Conservation (phyloP, 306 rosid species). For the Alnus glutinosa region DNA sequence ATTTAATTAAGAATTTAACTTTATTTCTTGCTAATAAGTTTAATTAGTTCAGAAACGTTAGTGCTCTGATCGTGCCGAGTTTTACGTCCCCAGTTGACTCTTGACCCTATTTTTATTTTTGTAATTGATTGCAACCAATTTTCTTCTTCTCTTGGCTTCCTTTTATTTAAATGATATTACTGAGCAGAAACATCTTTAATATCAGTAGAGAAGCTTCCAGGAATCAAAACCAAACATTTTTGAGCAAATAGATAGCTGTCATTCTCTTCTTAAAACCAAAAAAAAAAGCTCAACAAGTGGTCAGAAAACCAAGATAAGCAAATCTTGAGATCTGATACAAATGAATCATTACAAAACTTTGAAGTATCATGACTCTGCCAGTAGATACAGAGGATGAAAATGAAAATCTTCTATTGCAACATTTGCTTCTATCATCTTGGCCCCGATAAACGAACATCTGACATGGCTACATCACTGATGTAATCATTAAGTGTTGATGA, state of each 20-base stretch:
- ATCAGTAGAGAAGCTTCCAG: not conserved
- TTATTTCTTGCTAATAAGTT: too few relatives aligned
- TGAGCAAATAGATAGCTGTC: not conserved
- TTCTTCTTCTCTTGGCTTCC: not conserved
- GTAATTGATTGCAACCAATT: not conserved
- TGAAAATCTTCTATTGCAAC: not conserved
- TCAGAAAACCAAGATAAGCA: not conserved
- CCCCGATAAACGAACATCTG: conserved; percentile 37
- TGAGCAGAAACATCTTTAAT: not conserved
- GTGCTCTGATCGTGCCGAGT: not conserved
- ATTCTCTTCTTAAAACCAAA: conserved; percentile 1
- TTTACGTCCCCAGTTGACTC: not conserved
- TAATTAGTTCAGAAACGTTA: not conserved
- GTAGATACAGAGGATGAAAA: not conserved
- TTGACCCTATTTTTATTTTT: not conserved
- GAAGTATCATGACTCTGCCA: not conserved
- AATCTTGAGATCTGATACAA: not conserved
- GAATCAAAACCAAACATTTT: not conserved
- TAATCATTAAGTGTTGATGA: conserved; percentile 13
- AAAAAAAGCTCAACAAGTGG: not conserved
- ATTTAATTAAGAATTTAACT: too few relatives aligned
- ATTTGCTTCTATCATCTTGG: conserved; percentile 27
- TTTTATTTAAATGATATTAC: too few relatives aligned
- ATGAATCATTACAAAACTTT: not conserved
- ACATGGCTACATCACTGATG: conserved; percentile 25